These are phyloP conservation scores for Exophiala viscosa DNA, from an alignment of 2,329 filamentous ascomycete genomes.

Conservation along the genomic window DNA sequence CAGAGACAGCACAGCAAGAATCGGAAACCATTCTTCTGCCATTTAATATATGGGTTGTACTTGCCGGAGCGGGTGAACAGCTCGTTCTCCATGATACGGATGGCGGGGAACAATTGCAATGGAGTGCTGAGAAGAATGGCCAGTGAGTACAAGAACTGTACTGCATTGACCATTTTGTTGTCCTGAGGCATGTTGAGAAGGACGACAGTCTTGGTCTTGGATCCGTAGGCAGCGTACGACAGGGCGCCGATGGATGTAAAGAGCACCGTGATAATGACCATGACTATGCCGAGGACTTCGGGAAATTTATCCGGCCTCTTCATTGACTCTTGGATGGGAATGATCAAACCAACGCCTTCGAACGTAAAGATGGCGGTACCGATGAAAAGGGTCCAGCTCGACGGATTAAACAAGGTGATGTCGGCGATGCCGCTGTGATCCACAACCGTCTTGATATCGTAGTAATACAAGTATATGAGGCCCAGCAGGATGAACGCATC, in stretches of 20 bases:
- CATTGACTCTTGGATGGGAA: constrained; percentile 98
- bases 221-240: constrained; percentile 94
- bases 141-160: constrained; percentile 95
- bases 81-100: constrained; percentile 92
- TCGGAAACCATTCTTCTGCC: constrained; percentile 97
- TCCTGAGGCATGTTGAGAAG: constrained; percentile 95
- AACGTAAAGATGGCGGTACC: constrained; percentile 99
- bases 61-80: constrained; percentile 93
- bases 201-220: constrained; percentile 91
- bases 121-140: constrained; percentile 96
- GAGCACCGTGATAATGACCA: constrained; percentile 89
- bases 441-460: constrained; percentile 80
- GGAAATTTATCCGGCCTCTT: constrained; percentile 86
- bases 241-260: constrained; percentile 90
- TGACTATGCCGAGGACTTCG: constrained; percentile 78
- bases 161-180: constrained; percentile 87
- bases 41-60: constrained; percentile 98
- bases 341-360: constrained; percentile 94
- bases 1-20: constrained; percentile 89
- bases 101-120: constrained; percentile 94
- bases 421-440: constrained; percentile 72
- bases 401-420: constrained; percentile 83
- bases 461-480: constrained; percentile 91
- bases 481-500: constrained; percentile 93
- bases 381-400: constrained; percentile 95